A percentile compares a stretch with the other conserved stretches of the same genome.
Evolutionary conservation across 2,329 filamentous ascomycete genomes (phyloP).

Genomic region (Leptographium radiaticola): DNA sequence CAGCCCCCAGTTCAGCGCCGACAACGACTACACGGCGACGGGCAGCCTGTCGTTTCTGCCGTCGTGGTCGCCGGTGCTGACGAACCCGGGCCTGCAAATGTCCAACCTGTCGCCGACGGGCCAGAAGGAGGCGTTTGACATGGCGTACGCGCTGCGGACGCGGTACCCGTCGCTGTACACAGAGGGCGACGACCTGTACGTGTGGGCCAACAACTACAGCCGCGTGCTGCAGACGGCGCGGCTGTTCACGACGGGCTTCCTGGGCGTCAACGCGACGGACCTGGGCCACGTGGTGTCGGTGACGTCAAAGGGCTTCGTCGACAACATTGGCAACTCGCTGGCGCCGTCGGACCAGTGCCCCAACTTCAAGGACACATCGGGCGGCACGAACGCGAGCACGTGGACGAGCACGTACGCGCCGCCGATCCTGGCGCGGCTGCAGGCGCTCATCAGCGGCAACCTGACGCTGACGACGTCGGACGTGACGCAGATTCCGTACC

Average conservation of each 20-base stretch:
- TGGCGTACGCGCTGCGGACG: conserved; percentile 38
- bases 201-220: conserved; percentile 55
- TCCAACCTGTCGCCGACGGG: conserved; percentile 47
- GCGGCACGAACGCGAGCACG: conserved; percentile 27
- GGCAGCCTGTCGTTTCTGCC: conserved; percentile 43
- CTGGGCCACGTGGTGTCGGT: conserved; percentile 45
- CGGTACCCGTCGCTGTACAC: conserved; percentile 36
- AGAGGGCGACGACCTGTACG: conserved; percentile 36
- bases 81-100: conserved; percentile 40
- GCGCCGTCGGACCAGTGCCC: conserved; percentile 51
- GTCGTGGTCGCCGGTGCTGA: conserved; percentile 44
- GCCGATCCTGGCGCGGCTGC: conserved; percentile 38
- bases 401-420: conserved; percentile 18
- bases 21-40: conserved; percentile 34
- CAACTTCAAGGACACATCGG: conserved; percentile 39
- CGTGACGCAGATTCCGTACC: conserved; percentile 39
- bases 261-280: conserved; percentile 40
- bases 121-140: conserved; percentile 45
- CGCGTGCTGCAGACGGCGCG: conserved; percentile 49
- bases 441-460: conserved; percentile 36
- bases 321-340: conserved; percentile 47
- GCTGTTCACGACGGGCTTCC: conserved; percentile 47
- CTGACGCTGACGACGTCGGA: conserved; percentile 37
- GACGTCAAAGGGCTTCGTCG: conserved; percentile 36
- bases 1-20: conserved; percentile 33